A percentile compares a stretch with the other conserved stretches of the same genome.
These are phyloP conservation scores for Didymella pomorum DNA, from an alignment of 2,329 filamentous ascomycete genomes.

Conservation along the genomic window DNA sequence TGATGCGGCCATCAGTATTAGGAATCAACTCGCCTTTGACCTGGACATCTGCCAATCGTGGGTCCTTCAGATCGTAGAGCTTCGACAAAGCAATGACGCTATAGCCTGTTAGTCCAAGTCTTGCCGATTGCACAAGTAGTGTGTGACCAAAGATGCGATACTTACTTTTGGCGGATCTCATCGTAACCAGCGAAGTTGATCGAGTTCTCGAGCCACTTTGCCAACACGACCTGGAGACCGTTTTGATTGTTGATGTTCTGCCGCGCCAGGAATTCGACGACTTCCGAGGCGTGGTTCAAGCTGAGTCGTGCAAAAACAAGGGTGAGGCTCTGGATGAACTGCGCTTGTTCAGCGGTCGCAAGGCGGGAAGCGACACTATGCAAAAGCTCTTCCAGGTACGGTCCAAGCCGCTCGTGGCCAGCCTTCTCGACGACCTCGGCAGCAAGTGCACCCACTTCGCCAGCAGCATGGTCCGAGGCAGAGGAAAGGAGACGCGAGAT, in stretches of 20 bases:
- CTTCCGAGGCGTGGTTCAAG: slow-evolving; percentile 82
- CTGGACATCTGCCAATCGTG: slow-evolving; percentile 76
- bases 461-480: slow-evolving; percentile 85
- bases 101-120: slow-evolving; percentile 24
- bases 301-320: slow-evolving; percentile 93
- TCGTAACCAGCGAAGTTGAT: slow-evolving; percentile 98
- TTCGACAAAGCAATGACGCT: slow-evolving; percentile 93
- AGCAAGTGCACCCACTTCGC: slow-evolving; percentile 94
- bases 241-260: slow-evolving; percentile 80
- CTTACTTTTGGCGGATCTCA: slow-evolving; percentile 93
- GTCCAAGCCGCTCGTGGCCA: slow-evolving; percentile 87
- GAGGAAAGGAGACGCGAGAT: slow-evolving; percentile 89
- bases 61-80: slow-evolving; percentile 85
- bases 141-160: slow-evolving; percentile 23
- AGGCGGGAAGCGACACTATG: slow-evolving; percentile 87
- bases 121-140: not conserved
- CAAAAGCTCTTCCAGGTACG: slow-evolving; percentile 86
- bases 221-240: slow-evolving; percentile 86
- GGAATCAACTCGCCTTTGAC: slow-evolving; percentile 93
- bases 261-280: slow-evolving; percentile 88
- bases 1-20: slow-evolving; percentile 76
- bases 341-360: slow-evolving; percentile 80
- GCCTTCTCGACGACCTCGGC: slow-evolving; percentile 96
- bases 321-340: slow-evolving; percentile 94
- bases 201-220: slow-evolving; percentile 97